A percentile compares a stretch with the other conserved stretches of the same genome.
Evolutionary conservation across 768 basidiomycete species (phyloP).

Genomic region (Tricholoma flavovirens): DNA sequence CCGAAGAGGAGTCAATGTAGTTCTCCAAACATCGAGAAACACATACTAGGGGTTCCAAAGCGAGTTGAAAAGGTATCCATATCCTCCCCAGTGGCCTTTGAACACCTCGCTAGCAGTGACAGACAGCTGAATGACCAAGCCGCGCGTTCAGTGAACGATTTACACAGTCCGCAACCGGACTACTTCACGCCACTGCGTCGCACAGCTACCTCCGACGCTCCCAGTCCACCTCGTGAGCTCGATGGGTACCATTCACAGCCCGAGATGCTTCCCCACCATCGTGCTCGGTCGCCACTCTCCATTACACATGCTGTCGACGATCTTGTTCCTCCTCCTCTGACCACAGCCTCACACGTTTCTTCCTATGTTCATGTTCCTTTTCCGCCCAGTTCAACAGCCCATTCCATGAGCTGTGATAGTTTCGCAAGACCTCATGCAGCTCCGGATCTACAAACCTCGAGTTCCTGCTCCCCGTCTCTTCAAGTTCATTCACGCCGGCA

Average conservation of each 20-base stretch:
- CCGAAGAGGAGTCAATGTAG: background rate
- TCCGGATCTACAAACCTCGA: background rate
- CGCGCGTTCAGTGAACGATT: slow-evolving; percentile 1
- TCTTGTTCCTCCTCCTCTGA: background rate
- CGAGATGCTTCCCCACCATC: background rate
- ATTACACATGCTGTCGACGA: background rate
- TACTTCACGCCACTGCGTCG: background rate
- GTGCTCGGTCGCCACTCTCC: background rate
- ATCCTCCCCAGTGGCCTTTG: background rate
- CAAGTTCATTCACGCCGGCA: background rate
- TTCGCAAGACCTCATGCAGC: background rate
- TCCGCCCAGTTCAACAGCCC: background rate
- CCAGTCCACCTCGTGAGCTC: background rate
- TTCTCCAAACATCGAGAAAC: background rate
- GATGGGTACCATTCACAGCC: background rate
- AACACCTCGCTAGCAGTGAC: background rate
- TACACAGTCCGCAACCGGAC: background rate
- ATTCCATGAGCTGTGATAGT: background rate
- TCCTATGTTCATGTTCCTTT: background rate
- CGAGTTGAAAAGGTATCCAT: slow-evolving; percentile 4
- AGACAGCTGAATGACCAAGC: background rate
- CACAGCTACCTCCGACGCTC: background rate
- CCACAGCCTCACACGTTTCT: background rate
- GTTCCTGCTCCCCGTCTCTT: background rate
- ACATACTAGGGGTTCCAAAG: background rate